Conservation (phyloP, 2,329 filamentous ascomycete species). For the Colletotrichum limetticola region DNA sequence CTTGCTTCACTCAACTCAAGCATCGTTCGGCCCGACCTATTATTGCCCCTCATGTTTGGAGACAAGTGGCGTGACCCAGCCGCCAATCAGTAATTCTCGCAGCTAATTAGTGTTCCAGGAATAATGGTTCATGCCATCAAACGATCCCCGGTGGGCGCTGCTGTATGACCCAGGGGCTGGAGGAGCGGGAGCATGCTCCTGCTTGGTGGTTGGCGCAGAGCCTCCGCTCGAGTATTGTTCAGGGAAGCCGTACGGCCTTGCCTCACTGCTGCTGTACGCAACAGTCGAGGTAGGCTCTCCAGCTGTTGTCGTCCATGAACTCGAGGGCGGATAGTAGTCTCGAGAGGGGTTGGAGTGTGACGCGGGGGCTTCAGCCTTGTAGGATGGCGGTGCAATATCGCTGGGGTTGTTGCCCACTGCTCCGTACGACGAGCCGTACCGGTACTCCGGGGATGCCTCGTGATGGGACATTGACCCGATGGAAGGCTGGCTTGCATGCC, state of each 20-base stretch:
- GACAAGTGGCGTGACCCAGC: slow-evolving; percentile 11
- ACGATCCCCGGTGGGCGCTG: slow-evolving; percentile 53
- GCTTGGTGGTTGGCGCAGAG: slow-evolving; percentile 44
- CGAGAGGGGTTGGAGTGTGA: slow-evolving; percentile 46
- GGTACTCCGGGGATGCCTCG: slow-evolving; percentile 64
- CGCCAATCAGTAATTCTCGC: slow-evolving; percentile 6
- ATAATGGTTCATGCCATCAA: slow-evolving; percentile 64
- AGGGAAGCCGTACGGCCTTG: slow-evolving; percentile 60
- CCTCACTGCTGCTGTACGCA: slow-evolving; percentile 58
- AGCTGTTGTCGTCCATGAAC: slow-evolving; percentile 63
- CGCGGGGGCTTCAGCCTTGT: slow-evolving; percentile 44
- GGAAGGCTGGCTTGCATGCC: slow-evolving; percentile 64
- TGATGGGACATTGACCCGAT: slow-evolving; percentile 60
- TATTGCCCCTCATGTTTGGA: slow-evolving; percentile 3
- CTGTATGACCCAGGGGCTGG: slow-evolving; percentile 54
- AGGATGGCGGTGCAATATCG: slow-evolving; percentile 46
- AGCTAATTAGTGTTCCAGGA: slow-evolving; percentile 64
- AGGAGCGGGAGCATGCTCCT: slow-evolving; percentile 44
- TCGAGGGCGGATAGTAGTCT: slow-evolving; percentile 65
- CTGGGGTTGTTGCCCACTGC: slow-evolving; percentile 45
- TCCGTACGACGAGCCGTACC: slow-evolving; percentile 61
- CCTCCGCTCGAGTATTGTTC: slow-evolving; percentile 59
- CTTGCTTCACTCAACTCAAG: neutral
- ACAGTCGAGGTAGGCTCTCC: slow-evolving; percentile 56
- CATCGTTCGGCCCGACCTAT: slow-evolving; percentile 17